phyloP scores from a whole-genome alignment of 371 early-diverging fungal genomes.

The Rhizopus stolonifer region DNA sequence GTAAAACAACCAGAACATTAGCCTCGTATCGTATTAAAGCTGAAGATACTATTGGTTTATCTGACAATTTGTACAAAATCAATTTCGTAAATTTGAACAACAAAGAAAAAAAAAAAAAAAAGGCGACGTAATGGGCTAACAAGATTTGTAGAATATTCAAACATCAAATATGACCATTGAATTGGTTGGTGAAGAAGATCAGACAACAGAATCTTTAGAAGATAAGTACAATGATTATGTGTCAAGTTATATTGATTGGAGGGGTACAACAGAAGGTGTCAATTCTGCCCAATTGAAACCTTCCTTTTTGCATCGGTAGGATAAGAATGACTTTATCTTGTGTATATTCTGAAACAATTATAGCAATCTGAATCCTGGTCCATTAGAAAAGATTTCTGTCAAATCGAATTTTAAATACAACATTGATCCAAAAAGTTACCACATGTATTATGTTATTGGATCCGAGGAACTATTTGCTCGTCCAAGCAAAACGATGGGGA shows the following conservation, averaged over 20 bases:
- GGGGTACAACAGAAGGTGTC: slow-evolving; percentile 74
- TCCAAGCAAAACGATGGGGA: slow-evolving; percentile 26
- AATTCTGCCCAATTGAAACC: slow-evolving; percentile 47
- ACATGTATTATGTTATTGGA: slow-evolving; percentile 51
- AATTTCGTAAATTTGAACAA: slow-evolving; percentile 73
- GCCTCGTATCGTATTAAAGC: slow-evolving; percentile 80
- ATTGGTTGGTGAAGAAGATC: slow-evolving; percentile 83
- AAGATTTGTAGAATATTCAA: slow-evolving; percentile 49
- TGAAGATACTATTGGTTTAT: slow-evolving; percentile 72
- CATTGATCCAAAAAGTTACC: slow-evolving; percentile 72
- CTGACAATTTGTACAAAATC: slow-evolving; percentile 83
- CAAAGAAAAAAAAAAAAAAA: too few relatives aligned
- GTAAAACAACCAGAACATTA: slow-evolving; percentile 28
- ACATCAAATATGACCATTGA: slow-evolving; percentile 78
- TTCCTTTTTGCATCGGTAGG: slow-evolving; percentile 70
- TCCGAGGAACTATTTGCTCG: slow-evolving; percentile 59
- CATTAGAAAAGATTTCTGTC: slow-evolving; percentile 57
- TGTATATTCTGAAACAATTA: background rate
- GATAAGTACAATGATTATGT: slow-evolving; percentile 93
- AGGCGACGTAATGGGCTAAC: background rate
- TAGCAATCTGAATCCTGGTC: slow-evolving; percentile 66
- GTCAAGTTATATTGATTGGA: slow-evolving; percentile 81
- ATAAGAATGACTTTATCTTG: background rate
- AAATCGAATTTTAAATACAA: slow-evolving; percentile 84
- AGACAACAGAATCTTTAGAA: slow-evolving; percentile 75